A percentile compares a stretch with the other conserved stretches of the same genome.
phyloP scores from a whole-genome alignment of 495 filamentous ascomycete species.

The Thermochaetoides thermophila region DNA sequence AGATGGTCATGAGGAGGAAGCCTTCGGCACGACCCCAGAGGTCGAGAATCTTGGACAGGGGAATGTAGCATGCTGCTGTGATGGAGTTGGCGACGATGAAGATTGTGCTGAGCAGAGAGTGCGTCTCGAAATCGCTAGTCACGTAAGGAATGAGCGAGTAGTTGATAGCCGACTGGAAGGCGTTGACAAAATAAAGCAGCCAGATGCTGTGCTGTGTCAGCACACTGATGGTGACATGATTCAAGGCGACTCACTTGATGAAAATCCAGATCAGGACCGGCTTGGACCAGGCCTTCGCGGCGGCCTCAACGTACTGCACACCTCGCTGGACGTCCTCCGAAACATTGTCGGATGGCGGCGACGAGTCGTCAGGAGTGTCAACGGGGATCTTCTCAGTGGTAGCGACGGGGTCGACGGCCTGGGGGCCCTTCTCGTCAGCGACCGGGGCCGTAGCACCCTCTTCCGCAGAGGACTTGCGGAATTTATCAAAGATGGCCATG shows the following conservation, averaged over 20 bases:
- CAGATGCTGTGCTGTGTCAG: slow-evolving; percentile 11
- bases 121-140: slow-evolving; percentile 35
- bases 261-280: slow-evolving; percentile 22
- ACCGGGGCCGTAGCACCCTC: not conserved
- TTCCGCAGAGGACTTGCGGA: too few species aligned
- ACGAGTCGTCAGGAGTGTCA: not conserved
- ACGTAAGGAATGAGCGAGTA: slow-evolving; percentile 22
- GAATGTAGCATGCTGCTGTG: slow-evolving; percentile 14
- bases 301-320: slow-evolving; percentile 29
- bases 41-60: slow-evolving; percentile 20
- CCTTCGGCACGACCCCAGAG: slow-evolving; percentile 19
- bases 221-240: too few species aligned
- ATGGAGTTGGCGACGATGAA: slow-evolving; percentile 25
- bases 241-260: too few species aligned
- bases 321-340: slow-evolving; percentile 17
- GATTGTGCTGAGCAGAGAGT: slow-evolving; percentile 38
- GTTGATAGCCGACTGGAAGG: slow-evolving; percentile 22
- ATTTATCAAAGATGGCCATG: slow-evolving; percentile 1
- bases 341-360: not conserved
- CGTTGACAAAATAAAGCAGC: slow-evolving; percentile 22
- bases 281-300: slow-evolving; percentile 28
- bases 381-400: not conserved
- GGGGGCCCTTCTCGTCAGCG: slow-evolving; percentile 1
- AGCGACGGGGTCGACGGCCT: not conserved
- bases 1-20: slow-evolving; percentile 11